Conservation (phyloP, 306 rosid genomes). For the Mucuna pruriens region DNA sequence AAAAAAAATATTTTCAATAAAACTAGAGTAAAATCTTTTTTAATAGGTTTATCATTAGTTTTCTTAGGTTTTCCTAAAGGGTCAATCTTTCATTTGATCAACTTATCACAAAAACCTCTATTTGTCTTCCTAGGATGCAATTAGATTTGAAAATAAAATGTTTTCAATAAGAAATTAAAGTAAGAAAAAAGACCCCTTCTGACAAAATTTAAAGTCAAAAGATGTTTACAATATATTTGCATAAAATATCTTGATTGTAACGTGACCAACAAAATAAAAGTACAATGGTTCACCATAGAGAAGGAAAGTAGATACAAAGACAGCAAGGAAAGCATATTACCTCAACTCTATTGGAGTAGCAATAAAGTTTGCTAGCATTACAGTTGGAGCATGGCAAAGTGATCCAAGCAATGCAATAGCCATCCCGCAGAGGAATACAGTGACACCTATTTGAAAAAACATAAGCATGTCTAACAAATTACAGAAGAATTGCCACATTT, state of each 20-base stretch:
- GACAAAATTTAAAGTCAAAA: conserved; percentile 15
- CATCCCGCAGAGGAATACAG: conserved; percentile 78
- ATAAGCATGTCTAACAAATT: conserved; percentile 6
- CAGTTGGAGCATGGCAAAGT: conserved; percentile 83
- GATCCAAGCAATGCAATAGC: conserved; percentile 77
- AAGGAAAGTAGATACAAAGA: conserved; percentile 10
- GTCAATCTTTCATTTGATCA: conserved; percentile 8
- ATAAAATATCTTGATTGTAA: conserved; percentile 11
- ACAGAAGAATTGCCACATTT: background rate
- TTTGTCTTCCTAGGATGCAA: conserved; percentile 7
- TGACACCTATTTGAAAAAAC: conserved; percentile 64
- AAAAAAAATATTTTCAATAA: background rate
- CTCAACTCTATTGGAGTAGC: conserved; percentile 95
- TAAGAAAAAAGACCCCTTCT: background rate
- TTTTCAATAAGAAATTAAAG: conserved; percentile 1
- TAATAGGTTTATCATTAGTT: background rate
- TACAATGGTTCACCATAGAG: background rate
- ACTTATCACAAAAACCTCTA: background rate
- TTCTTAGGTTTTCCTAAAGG: background rate
- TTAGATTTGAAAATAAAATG: conserved; percentile 2
- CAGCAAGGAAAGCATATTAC: conserved; percentile 45
- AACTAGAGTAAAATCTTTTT: background rate
- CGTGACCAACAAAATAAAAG: conserved; percentile 26
- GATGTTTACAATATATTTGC: conserved; percentile 11
- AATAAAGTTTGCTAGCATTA: conserved; percentile 83